A percentile compares a stretch with the other conserved stretches of the same genome.
These are phyloP conservation scores for Tuber borchii DNA, from an alignment of 495 filamentous ascomycete genomes.

Conservation along the genomic window DNA sequence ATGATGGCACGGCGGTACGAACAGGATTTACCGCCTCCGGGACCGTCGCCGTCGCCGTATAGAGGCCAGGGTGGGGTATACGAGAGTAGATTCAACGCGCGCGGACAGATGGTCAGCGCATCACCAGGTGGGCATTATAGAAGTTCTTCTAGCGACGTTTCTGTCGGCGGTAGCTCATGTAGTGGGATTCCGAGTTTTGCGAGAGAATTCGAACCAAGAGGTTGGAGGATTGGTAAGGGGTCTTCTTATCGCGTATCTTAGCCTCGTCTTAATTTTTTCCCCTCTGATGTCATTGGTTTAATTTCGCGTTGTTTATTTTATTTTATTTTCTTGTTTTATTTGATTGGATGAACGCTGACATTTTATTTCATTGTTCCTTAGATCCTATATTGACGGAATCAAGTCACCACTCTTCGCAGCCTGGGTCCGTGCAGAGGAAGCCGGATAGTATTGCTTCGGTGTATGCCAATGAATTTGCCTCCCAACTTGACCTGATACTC, in stretches of 20 bases:
- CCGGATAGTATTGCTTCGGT: constrained; percentile 38
- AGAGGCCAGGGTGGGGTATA: constrained; percentile 23
- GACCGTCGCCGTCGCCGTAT: constrained; percentile 14
- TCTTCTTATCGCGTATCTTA: constrained; percentile 18
- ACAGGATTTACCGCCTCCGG: constrained; percentile 26
- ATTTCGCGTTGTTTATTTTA: constrained; percentile 2
- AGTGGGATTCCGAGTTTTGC: constrained; percentile 39
- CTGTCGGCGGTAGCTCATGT: constrained; percentile 35
- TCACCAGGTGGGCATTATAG: constrained; percentile 30
- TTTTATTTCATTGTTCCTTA: constrained; percentile 1
- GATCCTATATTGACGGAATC: constrained; percentile 36
- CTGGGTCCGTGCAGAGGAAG: constrained; percentile 26
- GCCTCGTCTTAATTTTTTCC: background rate
- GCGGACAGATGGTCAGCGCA: constrained; percentile 12
- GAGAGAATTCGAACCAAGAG: constrained; percentile 29
- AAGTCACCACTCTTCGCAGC: constrained; percentile 30
- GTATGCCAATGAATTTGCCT: constrained; percentile 40
- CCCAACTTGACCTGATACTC: constrained; percentile 37
- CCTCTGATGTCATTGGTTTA: constrained; percentile 7
- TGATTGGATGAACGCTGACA: background rate
- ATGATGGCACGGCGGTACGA: constrained; percentile 22
- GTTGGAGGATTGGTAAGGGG: constrained; percentile 39
- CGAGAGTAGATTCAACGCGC: constrained; percentile 21
- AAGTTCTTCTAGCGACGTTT: constrained; percentile 34
- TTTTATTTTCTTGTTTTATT: background rate